Evolutionary conservation across 345 rosid species (phyloP), one percentile per base, ranked within the genome.

Genomic region (Aegle marmelos): DNA sequence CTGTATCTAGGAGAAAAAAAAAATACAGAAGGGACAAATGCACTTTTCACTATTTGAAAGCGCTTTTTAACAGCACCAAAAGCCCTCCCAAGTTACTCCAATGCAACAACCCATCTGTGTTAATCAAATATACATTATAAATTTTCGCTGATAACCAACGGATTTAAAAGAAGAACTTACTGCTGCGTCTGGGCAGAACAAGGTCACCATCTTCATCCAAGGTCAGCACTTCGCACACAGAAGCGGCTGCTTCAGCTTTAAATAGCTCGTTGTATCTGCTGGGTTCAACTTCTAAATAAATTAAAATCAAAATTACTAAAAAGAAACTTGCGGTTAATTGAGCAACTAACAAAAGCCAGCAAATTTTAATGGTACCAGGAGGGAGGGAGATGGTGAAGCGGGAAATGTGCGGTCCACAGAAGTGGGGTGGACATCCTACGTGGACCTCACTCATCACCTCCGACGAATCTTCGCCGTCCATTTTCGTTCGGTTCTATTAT

Each of bases 171-270:
- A 22, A 54, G 17, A 48, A 70, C 88, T 80, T 78, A 90, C 92
- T 21, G 41, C 77, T 66, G 72, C 97, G 93, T 81, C 97, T 86
- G 37, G 94, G 85, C 9, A 93, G 78, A 45, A 93, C 82, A 79
- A 93, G 98, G 72, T 95, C 99, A 25, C 98, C 99, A 80, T 95
- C 99, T 85, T 88, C 85, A 56, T 93, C 99, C 61, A 91, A 41
- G 57, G 48, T n/a, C 24, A 87, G 54, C 28, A 27, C 70, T 71
- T 67, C 82, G 28, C 54, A 78, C 60, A 33, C 57, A 53, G 66
- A 70, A 70, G 37, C 69, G 68, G 19, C 78, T 70, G n/a, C 80
- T 72, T 80, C 85, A 68, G 57, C 81, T 61, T 79, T 76, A 68
- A 85, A 79, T 17, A 85, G 82, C 45, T 76, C 76, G 73, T 56